Evolutionary conservation across 1,284 basidiomycete genomes (phyloP), one percentile per base, ranked within the genome.

Genomic region (Pisolithus thermaeus): DNA sequence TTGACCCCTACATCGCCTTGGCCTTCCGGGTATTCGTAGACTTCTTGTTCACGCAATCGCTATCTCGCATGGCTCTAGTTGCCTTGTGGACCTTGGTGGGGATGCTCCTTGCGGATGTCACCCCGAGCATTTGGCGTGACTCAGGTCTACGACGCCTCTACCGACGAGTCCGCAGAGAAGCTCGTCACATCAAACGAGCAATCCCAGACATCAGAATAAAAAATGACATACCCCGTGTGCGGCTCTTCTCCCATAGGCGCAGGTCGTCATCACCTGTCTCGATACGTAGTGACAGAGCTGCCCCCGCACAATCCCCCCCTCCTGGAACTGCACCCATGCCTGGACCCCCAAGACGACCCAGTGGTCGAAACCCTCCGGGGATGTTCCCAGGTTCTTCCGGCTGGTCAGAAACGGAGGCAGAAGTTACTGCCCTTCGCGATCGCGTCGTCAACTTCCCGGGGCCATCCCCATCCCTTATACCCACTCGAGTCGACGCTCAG

Each of bases 41-140:
- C 68, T 78, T 84, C 49, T 66, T 84, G 41, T 70, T 83, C 62
- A 84, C 82, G 2, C 78, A 81, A 52, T 84, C 76, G 58, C 50
- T 85, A 41, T 70, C 72, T 35, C 70, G 81, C 30, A 69, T 84
- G 45, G 68, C 80, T 38, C 73, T 88, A 28, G 77, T 83, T 27
- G 56, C 81, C 36, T 71, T 87, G 8, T 88, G 84, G 82, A 80
- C 84, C 1, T 74, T 77, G 22, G 67, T 88, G 52, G 83, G 84
- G 27, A 76, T 86, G 69, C 72, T 87, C 44, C 69, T 87, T 43
- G 78, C 85, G 28, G 86, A 88, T 59, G 71, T 87, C 48, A 73
- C 78, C 3, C 80, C 84, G 4, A 75, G 73, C 45, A 59, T 87
- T 41, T 84, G 78, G 76, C 70, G 71, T 40, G 83, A 86, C 51